These are phyloP conservation scores for Malassezia caprae DNA, from an alignment of 1,284 basidiomycete species.

Conservation along the genomic window DNA sequence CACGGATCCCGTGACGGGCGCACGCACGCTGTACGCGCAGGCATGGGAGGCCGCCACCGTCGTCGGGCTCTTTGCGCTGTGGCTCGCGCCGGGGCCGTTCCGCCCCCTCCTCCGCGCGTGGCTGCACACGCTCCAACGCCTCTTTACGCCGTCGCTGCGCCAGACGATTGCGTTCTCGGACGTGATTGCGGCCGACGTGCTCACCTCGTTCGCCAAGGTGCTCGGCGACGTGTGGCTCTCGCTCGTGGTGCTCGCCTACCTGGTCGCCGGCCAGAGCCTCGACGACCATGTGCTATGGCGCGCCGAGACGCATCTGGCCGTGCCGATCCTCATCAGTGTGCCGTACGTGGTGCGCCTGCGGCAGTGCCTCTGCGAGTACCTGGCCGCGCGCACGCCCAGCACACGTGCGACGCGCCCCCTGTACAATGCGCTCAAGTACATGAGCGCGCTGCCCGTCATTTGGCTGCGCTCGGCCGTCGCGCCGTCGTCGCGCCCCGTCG, in stretches of 20 bases:
- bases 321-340: conserved; percentile 74
- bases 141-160: conserved; percentile 59
- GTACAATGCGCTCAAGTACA: conserved; percentile 93
- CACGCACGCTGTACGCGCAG: conserved; percentile 33
- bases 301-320: conserved; percentile 50
- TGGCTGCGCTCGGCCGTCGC: conserved; percentile 50
- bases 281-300: conserved; percentile 41
- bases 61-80: conserved; percentile 19
- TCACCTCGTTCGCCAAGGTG: conserved; percentile 93
- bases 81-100: conserved; percentile 34
- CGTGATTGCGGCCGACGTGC: conserved; percentile 84
- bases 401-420: conserved; percentile 55
- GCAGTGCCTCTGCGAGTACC: conserved; percentile 83
- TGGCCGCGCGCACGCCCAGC: conserved; percentile 31
- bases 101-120: conserved; percentile 23
- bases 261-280: conserved; percentile 9
- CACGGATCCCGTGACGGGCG: conserved; percentile 28
- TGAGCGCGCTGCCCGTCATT: conserved; percentile 93
- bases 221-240: conserved; percentile 88
- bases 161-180: conserved; percentile 74
- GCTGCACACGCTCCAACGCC: conserved; percentile 54
- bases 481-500: background rate
- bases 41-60: conserved; percentile 33
- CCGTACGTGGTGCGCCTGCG: conserved; percentile 84
- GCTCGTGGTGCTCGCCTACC: conserved; percentile 2